Evolutionary conservation across 805 yeast genomes (phyloP).

Genomic region (Wickerhamomyces silvicola): DNA sequence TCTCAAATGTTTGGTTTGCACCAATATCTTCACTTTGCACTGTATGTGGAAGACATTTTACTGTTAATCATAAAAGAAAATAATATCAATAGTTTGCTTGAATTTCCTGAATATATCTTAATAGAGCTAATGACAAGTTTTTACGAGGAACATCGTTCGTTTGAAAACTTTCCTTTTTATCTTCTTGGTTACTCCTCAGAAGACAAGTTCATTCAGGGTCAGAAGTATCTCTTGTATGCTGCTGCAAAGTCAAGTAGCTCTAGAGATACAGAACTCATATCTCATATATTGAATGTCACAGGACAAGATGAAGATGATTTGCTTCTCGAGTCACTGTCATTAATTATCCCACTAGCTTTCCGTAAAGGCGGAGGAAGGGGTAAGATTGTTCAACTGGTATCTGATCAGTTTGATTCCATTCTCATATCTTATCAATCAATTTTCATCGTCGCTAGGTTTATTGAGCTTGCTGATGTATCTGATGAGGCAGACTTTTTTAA

Average conservation of each 20-base stretch:
- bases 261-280: background rate
- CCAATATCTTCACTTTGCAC: constrained; percentile 16
- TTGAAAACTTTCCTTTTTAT: constrained; percentile 7
- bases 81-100: too few species aligned
- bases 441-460: constrained; percentile 30
- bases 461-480: constrained; percentile 35
- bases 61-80: background rate
- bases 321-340: constrained; percentile 28
- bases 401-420: constrained; percentile 11
- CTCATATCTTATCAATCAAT: constrained; percentile 19
- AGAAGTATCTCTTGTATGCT: constrained; percentile 34
- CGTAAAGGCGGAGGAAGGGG: constrained; percentile 32
- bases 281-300: background rate
- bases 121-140: too few species aligned
- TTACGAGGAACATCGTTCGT: too few species aligned
- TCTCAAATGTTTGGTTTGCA: too few species aligned
- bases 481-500: constrained; percentile 19
- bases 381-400: constrained; percentile 22
- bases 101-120: too few species aligned
- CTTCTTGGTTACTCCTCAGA: constrained; percentile 7
- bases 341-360: constrained; percentile 39
- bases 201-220: constrained; percentile 11
- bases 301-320: constrained; percentile 14
- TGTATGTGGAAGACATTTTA: constrained; percentile 12
- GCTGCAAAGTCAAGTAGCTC: constrained; percentile 22